Base-by-base conservation (phyloP, 2,329 filamentous ascomycete species). In the Rosellinia necatrix region DNA sequence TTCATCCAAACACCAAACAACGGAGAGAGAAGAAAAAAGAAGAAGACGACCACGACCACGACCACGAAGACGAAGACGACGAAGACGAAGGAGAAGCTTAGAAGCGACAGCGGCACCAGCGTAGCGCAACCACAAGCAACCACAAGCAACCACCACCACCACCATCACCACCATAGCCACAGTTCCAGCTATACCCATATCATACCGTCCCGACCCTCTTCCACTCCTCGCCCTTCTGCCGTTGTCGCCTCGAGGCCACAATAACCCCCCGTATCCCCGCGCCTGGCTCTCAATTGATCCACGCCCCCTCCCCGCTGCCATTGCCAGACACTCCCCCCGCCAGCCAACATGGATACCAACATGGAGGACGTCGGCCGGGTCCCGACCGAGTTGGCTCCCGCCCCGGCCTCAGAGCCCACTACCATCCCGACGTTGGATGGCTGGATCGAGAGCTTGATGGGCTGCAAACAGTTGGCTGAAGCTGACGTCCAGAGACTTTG, bases 361-460 rank as follows among this genome's bases (percentile, higher is more conserved):
- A 99, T 99, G 94, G 93, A 97, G 81, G 94, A 99, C 74, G 92
- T 96, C 68, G 90, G 89, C 71, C 90, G 92, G 77, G 87, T 89
- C 70, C 90, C 92, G 64, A 84, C 90, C 73, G 89, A 89, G 71
- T 77, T 96, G 68, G 85, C 89, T 58, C 85, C 91, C 47, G 80
- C 86, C 53, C 83, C 86, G 70, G 71, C 76, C 58, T 70, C 76
- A 29, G 94, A 97, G 78, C 90, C 93, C 53, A 87, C 92, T 59
- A 91, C 92, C 66, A 94, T 96, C 79, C 87, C 90, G 60, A 96
- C 91, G 59, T 83, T 99, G 62, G 94, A 99, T 74, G 92, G 92
- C 71, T 99, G 94, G 94, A 97, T 99, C 73, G 93, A 97, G 82
- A 92, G 84, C 79, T 82, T 99, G 77, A 97, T 99, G 93, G 87